Evolutionary conservation across 768 basidiomycete genomes (phyloP).

Genomic region (Lactifluus volemus): DNA sequence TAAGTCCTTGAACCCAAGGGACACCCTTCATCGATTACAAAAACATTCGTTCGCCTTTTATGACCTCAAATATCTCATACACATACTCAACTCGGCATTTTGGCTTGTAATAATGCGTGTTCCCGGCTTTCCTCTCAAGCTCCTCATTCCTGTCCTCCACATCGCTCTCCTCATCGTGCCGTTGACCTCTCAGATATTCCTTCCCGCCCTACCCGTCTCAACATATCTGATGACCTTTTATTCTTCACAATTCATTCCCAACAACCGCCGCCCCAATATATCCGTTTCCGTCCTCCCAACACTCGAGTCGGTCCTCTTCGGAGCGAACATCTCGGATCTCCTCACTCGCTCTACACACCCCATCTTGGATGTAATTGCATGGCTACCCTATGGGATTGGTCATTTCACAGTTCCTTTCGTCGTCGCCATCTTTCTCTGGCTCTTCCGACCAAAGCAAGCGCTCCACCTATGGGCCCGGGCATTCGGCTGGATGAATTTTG

Average conservation of each 20-base stretch:
- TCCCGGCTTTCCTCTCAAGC: constrained; percentile 64
- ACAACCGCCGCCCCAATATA: constrained; percentile 64
- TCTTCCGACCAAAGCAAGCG: constrained; percentile 73
- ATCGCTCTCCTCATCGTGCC: constrained; percentile 64
- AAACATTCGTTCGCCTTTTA: constrained; percentile 45
- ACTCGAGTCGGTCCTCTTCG: constrained; percentile 89
- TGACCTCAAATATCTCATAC: constrained; percentile 58
- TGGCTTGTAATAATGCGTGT: constrained; percentile 67
- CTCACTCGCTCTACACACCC: constrained; percentile 93
- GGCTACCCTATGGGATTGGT: constrained; percentile 93
- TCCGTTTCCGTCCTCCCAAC: constrained; percentile 92
- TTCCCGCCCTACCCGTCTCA: constrained; percentile 82
- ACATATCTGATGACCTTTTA: constrained; percentile 83
- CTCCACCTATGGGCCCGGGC: constrained; percentile 79
- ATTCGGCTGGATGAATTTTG: constrained; percentile 90
- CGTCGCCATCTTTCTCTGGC: constrained; percentile 79
- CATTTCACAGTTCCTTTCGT: constrained; percentile 87
- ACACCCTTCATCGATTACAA: constrained; percentile 52
- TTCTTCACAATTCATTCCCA: constrained; percentile 79
- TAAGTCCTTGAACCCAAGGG: constrained; percentile 62
- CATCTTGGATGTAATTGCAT: constrained; percentile 84
- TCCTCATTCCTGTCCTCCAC: constrained; percentile 70
- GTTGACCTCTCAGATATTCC: constrained; percentile 82
- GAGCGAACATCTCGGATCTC: constrained; percentile 96
- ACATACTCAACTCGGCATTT: constrained; percentile 51